Evolutionary conservation across 805 yeast species (phyloP), one percentile per base, ranked within the genome.

Genomic region (Wickerhamiella nectarea): DNA sequence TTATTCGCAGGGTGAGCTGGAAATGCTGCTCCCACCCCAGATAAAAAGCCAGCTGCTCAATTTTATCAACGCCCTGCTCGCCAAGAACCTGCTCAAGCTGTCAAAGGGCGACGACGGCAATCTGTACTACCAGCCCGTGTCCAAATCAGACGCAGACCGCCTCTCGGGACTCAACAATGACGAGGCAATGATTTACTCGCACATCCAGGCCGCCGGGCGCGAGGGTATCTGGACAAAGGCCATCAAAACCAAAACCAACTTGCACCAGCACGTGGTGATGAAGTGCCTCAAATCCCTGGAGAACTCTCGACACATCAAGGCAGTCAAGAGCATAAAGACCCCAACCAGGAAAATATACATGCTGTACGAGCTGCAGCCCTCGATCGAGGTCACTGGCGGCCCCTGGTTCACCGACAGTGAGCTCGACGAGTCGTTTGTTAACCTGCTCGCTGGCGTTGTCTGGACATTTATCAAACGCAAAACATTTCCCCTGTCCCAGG

Each of bases 341-440:
- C 96, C 97, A 11, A 89, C 96, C 1, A 72, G 98, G 51, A 91
- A 91, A 57, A 89, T 91, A 26, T 93, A 89, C 62, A 91, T 91
- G 97, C 69, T 91, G 43, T 89, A 87, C 59, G 78, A 84, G 56
- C 66, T 91, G 51, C 95, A 86, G 58, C 98, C 98, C 4, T 80
- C 94, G 3, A 78, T 84, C 25, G 97, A 89, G 52, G 91, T 91
- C 31, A 91, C 97, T 0, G 98, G 98, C 50, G 98, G 98, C 4
- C 97, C 97, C 3, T 91, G 98, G 98, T 91, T 87, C 58, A 86
- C 96, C 0, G 98, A 91, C 58, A 77, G 87, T 28, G 97, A 91
- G 61, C 69, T 91, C 46, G 98, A 91, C 58, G 77, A 85, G 2
- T 97, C 89, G 61, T 91, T 91, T 56, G 87, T 91, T 46, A 89